Evolutionary conservation across 139 green algal genomes (phyloP), one percentile per base, ranked within the genome.

Genomic region (Chlamydomonas schloesseri): DNA sequence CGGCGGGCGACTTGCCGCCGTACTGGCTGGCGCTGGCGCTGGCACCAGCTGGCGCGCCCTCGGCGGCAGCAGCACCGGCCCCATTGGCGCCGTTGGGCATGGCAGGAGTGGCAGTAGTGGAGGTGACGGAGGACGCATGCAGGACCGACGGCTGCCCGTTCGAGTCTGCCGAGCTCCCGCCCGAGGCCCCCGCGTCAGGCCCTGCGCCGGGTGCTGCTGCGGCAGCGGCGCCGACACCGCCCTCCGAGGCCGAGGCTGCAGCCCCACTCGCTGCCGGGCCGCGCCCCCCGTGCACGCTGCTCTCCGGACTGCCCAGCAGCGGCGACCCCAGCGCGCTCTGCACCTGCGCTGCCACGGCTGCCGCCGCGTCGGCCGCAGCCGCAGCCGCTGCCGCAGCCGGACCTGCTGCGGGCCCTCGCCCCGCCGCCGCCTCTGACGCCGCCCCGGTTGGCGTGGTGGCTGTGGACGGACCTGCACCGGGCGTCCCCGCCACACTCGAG

Each of bases 251-350:
- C 9, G 55, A 24, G 20, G 18, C 34, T 20, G 8, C 29, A 2
- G n/a, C 15, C 1, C n/a, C 14, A 42, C n/a, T 28, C 2, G 65
- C 20, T 31, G 34, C 18, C 1, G 2, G 36, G 5, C 23, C 10
- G 29, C 21, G 28, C 29, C 78, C 64, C 26, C 78, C 78, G 65
- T 84, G 60, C 26, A 62, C 36, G 26, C 76, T 84, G 78, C 42
- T 46, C 2, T 74, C 42, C 0, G 78, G 78, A 33, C 78, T 84
- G 42, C 78, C 37, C 37, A 62, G 47, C 3, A 36, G 65, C 0
- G 78, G 78, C 5, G 78, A 84, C 42, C 37, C 64, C 9, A 42
- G 15, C 0, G 64, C 42, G 6, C 57, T 67, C 21, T 42, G 6
- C 1, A 84, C 78, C 28, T 67, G 65, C 4, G 78, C 78, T 14